Conservation (phyloP, 495 filamentous ascomycete species). For the Daldinia childiae region DNA sequence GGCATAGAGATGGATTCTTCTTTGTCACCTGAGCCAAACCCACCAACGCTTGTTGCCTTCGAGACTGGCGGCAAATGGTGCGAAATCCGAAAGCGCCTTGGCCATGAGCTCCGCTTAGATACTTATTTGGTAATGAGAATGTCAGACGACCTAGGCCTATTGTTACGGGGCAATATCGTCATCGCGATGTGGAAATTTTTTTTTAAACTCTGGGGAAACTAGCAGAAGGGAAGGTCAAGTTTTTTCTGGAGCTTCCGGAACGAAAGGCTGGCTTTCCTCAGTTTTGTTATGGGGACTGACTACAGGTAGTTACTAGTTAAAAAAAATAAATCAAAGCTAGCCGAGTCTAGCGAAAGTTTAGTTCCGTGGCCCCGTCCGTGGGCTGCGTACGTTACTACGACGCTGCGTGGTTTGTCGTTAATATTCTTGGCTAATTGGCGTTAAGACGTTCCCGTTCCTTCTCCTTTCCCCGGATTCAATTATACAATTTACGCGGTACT, state of each 20-base stretch:
- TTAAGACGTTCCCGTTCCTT: conserved; percentile 12
- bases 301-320: too few species aligned
- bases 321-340: conserved; percentile 21
- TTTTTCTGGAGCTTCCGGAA: conserved; percentile 21
- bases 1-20: conserved; percentile 43
- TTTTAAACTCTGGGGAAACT: conserved; percentile 24
- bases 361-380: conserved; percentile 22
- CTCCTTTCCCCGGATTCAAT: conserved; percentile 33
- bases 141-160: conserved; percentile 33
- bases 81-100: conserved; percentile 34
- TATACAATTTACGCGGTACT: conserved; percentile 8
- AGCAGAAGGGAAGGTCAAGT: not conserved
- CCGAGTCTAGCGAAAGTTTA: conserved; percentile 27
- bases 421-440: conserved; percentile 23
- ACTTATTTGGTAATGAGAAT: conserved; percentile 48
- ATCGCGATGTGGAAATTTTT: conserved; percentile 32
- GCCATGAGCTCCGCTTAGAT: conserved; percentile 40
- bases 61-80: conserved; percentile 40
- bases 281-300: conserved; percentile 4
- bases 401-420: not conserved
- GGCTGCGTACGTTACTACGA: not conserved
- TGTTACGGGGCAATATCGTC: conserved; percentile 42
- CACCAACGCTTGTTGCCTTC: conserved; percentile 42
- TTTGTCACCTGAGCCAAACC: conserved; percentile 52
- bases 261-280: conserved; percentile 8